These are phyloP conservation scores for Talaromyces sp. DNA, from an alignment of 2,329 filamentous ascomycete genomes.

Conservation along the genomic window DNA sequence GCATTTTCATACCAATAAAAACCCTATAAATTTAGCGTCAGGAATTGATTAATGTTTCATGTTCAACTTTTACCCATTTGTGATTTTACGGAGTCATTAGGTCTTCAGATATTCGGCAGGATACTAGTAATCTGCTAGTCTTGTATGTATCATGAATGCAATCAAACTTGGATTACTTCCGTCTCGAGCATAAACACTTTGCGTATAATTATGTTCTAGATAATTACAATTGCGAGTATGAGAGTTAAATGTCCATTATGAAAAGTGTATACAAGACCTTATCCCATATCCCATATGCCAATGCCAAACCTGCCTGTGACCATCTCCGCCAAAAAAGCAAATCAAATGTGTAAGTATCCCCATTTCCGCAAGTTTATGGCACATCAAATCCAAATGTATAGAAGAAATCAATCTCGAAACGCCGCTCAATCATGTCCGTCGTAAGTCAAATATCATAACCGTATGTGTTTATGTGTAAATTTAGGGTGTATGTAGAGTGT, in stretches of 20 bases:
- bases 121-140: background rate
- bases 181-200: background rate
- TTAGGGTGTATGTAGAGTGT: background rate
- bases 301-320: background rate
- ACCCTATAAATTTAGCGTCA: slow-evolving; percentile 10
- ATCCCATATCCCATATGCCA: background rate
- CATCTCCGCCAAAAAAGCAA: background rate
- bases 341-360: background rate
- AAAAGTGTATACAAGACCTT: background rate
- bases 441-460: background rate
- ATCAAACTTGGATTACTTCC: slow-evolving; percentile 1
- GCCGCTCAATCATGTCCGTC: slow-evolving; percentile 3
- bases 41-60: slow-evolving; percentile 16
- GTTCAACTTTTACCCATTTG: slow-evolving; percentile 15
- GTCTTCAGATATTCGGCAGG: slow-evolving; percentile 7
- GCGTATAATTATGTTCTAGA: background rate
- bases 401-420: background rate
- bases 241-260: background rate
- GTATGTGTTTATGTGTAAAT: background rate
- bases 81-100: slow-evolving; percentile 13
- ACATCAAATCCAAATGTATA: background rate
- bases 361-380: background rate
- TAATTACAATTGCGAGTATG: background rate
- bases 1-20: background rate
- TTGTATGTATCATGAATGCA: slow-evolving; percentile 15